Conservation (phyloP, 108 stramenopile species). For the Cyclotella choctawhatcheeana region DNA sequence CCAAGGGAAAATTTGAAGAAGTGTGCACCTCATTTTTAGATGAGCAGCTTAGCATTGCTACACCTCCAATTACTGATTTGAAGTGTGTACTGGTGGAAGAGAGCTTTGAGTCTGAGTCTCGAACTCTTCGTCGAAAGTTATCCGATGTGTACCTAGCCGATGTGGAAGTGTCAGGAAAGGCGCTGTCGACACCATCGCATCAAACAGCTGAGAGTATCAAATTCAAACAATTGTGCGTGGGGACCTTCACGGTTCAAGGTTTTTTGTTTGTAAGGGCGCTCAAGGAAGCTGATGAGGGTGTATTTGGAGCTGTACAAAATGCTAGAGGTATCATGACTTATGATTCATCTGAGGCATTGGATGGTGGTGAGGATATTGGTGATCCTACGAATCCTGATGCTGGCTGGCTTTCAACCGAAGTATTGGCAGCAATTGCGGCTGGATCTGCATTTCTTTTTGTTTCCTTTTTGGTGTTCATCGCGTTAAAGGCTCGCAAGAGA, state of each 20-base stretch:
- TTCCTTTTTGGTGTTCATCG: slow-evolving; percentile 3
- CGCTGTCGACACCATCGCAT: neutral
- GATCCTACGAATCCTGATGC: neutral
- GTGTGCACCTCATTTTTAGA: slow-evolving; percentile 5
- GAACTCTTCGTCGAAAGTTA: neutral
- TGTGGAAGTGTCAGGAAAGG: slow-evolving; percentile 16
- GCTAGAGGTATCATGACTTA: slow-evolving; percentile 18
- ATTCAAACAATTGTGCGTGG: slow-evolving; percentile 15
- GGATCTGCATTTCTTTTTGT: slow-evolving; percentile 4
- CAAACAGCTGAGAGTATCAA: slow-evolving; percentile 11
- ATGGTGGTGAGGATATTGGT: slow-evolving; percentile 1
- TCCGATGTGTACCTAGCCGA: neutral
- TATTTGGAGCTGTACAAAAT: slow-evolving; percentile 11
- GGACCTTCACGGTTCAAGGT: slow-evolving; percentile 30
- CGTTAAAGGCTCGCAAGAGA: neutral
- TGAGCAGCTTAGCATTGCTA: slow-evolving; percentile 27
- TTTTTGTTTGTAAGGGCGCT: slow-evolving; percentile 14
- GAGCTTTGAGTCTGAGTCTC: neutral
- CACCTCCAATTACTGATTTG: slow-evolving; percentile 28
- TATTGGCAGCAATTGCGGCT: slow-evolving; percentile 1
- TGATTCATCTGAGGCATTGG: slow-evolving; percentile 1
- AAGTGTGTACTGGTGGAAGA: slow-evolving; percentile 23
- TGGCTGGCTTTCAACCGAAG: slow-evolving; percentile 1
- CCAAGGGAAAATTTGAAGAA: neutral
- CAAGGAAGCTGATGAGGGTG: slow-evolving; percentile 13